These are phyloP conservation scores for Ustilago crameri DNA, from an alignment of 1,284 basidiomycete genomes.

Conservation along the genomic window DNA sequence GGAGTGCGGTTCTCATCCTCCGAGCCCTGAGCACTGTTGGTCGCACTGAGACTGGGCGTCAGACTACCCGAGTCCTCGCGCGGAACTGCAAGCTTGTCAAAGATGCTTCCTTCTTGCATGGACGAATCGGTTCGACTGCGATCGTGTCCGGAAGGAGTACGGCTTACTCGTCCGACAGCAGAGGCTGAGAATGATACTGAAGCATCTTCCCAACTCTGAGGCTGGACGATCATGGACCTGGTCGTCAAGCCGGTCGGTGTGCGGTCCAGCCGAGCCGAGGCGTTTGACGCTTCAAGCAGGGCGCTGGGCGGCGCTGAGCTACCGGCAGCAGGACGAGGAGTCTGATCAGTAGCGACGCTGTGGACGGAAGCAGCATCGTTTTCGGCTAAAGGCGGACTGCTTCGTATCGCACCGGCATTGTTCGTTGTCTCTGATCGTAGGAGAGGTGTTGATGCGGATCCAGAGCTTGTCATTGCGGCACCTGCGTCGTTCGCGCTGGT, in stretches of 20 bases:
- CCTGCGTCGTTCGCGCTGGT: background rate
- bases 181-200: conserved; percentile 11
- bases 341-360: conserved; percentile 29
- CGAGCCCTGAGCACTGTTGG: conserved; percentile 41
- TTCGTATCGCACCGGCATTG: background rate
- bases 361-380: conserved; percentile 23
- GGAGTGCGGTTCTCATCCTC: conserved; percentile 45
- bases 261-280: conserved; percentile 26
- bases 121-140: conserved; percentile 29
- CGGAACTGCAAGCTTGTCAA: conserved; percentile 40
- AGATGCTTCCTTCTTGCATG: conserved; percentile 34
- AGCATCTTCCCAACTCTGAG: conserved; percentile 36
- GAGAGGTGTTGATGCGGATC: conserved; percentile 8
- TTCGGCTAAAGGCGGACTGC: background rate
- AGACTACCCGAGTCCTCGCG: conserved; percentile 42
- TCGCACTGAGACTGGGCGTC: conserved; percentile 38
- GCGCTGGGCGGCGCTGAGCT: background rate
- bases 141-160: conserved; percentile 11
- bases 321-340: conserved; percentile 16
- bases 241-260: conserved; percentile 36
- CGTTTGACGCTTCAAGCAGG: conserved; percentile 4
- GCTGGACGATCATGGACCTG: conserved; percentile 41
- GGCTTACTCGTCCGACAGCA: background rate
- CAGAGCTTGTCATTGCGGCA: background rate
- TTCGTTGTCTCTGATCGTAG: conserved; percentile 1